A percentile compares a stretch with the other conserved stretches of the same genome.
Conservation (phyloP, 2,329 filamentous ascomycete species). For the Chaetomium sp. region DNA sequence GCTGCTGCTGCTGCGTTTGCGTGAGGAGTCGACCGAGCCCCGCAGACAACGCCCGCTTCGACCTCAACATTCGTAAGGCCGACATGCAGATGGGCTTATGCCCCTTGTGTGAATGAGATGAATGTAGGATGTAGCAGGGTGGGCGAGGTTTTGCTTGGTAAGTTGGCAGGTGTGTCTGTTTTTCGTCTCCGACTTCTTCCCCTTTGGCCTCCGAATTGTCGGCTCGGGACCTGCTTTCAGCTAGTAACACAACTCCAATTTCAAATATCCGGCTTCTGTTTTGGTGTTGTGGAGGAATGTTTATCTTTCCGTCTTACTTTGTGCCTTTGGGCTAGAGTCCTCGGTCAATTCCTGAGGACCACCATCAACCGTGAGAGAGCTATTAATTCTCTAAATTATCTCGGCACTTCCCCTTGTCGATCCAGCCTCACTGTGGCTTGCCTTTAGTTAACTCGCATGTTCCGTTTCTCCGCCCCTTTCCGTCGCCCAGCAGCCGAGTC, state of each 20-base stretch:
- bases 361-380: background rate
- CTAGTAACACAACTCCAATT: background rate
- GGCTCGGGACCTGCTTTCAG: slow-evolving; percentile 14
- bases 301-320: background rate
- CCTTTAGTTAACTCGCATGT: background rate
- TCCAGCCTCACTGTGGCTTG: slow-evolving; percentile 30
- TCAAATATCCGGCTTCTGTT: background rate
- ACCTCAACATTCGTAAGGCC: slow-evolving; percentile 29
- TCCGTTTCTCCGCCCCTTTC: background rate
- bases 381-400: background rate
- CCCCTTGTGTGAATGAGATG: background rate
- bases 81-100: slow-evolving; percentile 26
- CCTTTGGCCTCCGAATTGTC: slow-evolving; percentile 25
- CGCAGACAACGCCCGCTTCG: slow-evolving; percentile 24
- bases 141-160: background rate
- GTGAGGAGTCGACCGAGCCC: slow-evolving; percentile 11
- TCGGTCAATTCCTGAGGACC: background rate
- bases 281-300: background rate
- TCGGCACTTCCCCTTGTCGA: background rate
- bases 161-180: background rate
- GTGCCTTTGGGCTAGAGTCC: background rate
- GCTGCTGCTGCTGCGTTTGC: background rate
- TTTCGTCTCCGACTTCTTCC: background rate
- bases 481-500: slow-evolving; percentile 5
- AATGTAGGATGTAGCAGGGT: slow-evolving; percentile 5